These are phyloP conservation scores for Microbotryum scabiosae DNA, from an alignment of 1,284 basidiomycete species.

Conservation along the genomic window DNA sequence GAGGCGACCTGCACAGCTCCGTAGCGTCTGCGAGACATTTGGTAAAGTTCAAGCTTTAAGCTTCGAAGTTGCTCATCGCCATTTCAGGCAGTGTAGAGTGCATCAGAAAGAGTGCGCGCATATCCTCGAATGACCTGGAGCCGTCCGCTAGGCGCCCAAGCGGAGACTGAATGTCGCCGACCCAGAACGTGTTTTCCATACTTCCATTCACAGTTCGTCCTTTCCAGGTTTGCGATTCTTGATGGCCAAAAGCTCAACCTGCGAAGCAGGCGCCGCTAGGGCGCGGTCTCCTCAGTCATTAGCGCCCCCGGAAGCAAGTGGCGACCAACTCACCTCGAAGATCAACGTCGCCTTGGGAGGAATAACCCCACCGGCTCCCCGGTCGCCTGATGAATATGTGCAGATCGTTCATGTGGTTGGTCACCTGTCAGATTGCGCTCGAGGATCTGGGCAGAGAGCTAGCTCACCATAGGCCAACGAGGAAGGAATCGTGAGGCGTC, in stretches of 20 bases:
- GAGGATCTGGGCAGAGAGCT: slow-evolving; percentile 45
- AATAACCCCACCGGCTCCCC: slow-evolving; percentile 68
- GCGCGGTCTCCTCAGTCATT: neutral
- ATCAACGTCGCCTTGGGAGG: slow-evolving; percentile 74
- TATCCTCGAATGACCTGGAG: too few species aligned
- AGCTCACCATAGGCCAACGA: slow-evolving; percentile 59
- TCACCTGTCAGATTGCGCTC: too few species aligned
- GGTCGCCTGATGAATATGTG: slow-evolving; percentile 35
- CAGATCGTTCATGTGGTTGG: too few species aligned
- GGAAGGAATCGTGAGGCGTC: slow-evolving; percentile 49
- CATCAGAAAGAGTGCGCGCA: too few species aligned
- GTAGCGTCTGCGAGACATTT: too few species aligned
- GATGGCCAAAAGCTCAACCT: slow-evolving; percentile 58
- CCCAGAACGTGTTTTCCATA: neutral
- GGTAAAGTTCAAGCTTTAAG: too few species aligned
- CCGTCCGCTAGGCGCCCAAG: too few species aligned
- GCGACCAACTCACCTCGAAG: slow-evolving; percentile 54
- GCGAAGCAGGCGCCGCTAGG: neutral
- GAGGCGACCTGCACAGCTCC: too few species aligned
- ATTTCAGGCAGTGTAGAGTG: too few species aligned
- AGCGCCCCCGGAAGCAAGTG: neutral
- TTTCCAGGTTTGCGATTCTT: slow-evolving; percentile 39
- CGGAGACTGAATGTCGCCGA: too few species aligned
- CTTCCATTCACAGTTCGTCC: slow-evolving; percentile 20
- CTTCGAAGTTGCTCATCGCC: too few species aligned